Conservation (phyloP, 192 early-diverging fungal genomes). For the Umbelopsis sp. region DNA sequence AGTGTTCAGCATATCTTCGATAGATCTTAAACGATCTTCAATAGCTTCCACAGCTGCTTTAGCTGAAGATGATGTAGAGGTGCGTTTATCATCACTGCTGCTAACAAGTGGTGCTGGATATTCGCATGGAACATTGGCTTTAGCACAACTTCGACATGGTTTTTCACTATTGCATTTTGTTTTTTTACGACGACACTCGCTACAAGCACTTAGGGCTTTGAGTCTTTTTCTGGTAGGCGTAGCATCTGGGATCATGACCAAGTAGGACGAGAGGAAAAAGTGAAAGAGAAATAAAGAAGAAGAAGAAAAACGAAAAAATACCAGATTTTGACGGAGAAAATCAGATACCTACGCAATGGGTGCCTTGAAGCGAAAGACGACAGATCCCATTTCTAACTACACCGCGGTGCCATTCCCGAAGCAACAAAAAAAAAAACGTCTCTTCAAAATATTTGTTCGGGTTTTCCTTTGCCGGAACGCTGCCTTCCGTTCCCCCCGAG, state of each 20-base stretch:
- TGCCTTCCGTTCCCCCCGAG: background rate
- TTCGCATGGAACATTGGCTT: constrained; percentile 21
- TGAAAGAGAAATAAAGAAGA: background rate
- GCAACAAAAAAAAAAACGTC: too few relatives aligned
- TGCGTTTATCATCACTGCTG: constrained; percentile 5
- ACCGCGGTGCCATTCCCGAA: too few relatives aligned
- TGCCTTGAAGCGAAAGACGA: background rate
- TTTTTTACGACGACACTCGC: constrained; percentile 28
- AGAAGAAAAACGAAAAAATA: background rate
- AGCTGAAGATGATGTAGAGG: background rate
- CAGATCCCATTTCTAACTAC: too few relatives aligned
- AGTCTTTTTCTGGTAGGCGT: constrained; percentile 26
- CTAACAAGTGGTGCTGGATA: background rate
- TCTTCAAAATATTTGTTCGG: too few relatives aligned
- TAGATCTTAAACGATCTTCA: constrained; percentile 20
- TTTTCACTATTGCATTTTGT: constrained; percentile 35
- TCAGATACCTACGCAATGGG: too few relatives aligned
- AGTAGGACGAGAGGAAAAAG: background rate
- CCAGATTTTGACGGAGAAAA: background rate
- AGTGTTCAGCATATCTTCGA: constrained; percentile 22
- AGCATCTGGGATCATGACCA: constrained; percentile 11
- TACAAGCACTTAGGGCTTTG: constrained; percentile 28
- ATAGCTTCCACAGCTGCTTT: constrained; percentile 20
- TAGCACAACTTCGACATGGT: constrained; percentile 21
- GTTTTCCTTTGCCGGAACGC: background rate